Percentiles rank a stretch among this genome's conserved stretches.
phyloP scores from a whole-genome alignment of 2,329 filamentous ascomycete genomes.

The Diaporthe ilicicola region DNA sequence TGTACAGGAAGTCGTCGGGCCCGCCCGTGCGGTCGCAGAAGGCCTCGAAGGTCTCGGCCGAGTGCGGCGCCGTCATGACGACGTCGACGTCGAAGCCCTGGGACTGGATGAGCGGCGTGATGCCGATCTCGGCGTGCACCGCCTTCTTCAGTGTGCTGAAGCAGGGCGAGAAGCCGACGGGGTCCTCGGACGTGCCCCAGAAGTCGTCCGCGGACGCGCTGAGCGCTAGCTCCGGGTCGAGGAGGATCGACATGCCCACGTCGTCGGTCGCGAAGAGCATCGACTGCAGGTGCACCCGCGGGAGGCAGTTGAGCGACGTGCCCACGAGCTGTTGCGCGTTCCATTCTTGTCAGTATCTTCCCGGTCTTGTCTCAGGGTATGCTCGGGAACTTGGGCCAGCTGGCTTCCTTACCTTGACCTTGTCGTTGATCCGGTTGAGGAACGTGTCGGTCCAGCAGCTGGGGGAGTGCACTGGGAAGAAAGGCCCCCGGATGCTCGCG shows the following conservation, averaged over 20 bases:
- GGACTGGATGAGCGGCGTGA: conserved; percentile 38
- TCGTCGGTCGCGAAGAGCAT: conserved; percentile 47
- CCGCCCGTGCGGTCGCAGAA: conserved; percentile 27
- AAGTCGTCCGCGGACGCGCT: conserved; percentile 35
- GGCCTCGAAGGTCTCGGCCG: conserved; percentile 17
- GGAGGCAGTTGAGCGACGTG: conserved; percentile 45
- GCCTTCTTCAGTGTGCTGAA: conserved; percentile 37
- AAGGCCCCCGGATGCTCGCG: conserved; percentile 44
- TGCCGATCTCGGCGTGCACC: conserved; percentile 40
- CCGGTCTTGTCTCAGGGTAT: neutral
- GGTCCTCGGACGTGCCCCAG: conserved; percentile 36
- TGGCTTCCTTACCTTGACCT: conserved; percentile 41
- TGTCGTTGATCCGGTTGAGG: conserved; percentile 41
- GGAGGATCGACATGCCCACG: conserved; percentile 43
- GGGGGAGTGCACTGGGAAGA: conserved; percentile 42
- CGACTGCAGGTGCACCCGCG: conserved; percentile 43
- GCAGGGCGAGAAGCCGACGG: conserved; percentile 40
- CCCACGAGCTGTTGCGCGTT: conserved; percentile 43
- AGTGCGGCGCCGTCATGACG: conserved; percentile 42
- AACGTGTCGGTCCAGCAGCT: conserved; percentile 46
- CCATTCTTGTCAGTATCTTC: neutral
- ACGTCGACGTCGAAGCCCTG: conserved; percentile 43
- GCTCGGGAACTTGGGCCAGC: neutral
- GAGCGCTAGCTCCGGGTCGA: conserved; percentile 39
- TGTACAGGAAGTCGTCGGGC: conserved; percentile 39